Conservation (phyloP, 208 protist genomes). For the Crithidia brevicula region DNA sequence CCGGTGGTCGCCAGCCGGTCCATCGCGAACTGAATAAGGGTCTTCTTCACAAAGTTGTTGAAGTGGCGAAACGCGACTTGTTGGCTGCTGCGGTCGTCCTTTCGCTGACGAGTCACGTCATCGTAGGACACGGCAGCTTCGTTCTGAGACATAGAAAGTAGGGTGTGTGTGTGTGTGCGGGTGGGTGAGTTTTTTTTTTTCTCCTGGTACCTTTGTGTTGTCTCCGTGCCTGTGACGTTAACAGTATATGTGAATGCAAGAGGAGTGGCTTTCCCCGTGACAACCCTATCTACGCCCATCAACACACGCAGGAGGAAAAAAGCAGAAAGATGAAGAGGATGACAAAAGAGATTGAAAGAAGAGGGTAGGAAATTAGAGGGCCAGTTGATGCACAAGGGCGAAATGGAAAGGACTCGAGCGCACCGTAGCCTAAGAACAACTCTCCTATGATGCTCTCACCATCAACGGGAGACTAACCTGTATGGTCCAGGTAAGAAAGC, state of each 20-base stretch:
- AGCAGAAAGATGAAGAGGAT: neutral
- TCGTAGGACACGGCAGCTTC: constrained; percentile 72
- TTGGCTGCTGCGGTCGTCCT: constrained; percentile 64
- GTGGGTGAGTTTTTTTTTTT: neutral
- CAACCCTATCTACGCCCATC: no score
- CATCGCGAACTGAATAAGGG: constrained; percentile 77
- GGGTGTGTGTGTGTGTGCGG: neutral
- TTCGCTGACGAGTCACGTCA: constrained; percentile 49
- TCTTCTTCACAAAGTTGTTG: constrained; percentile 89
- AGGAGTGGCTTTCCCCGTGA: no score
- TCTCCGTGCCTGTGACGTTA: no score
- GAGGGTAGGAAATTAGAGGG: neutral
- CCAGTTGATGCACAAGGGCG: no score
- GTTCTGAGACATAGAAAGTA: constrained; percentile 4
- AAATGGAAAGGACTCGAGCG: no score
- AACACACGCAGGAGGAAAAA: neutral
- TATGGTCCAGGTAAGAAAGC: no score
- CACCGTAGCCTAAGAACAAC: no score
- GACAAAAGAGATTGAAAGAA: neutral
- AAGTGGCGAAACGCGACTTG: constrained; percentile 85
- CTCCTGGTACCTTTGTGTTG: no score
- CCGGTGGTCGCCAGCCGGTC: constrained; percentile 34
- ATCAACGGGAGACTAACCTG: no score
- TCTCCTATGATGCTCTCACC: no score
- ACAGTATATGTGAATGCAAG: no score